Evolutionary conservation across 352 stramenopile species (phyloP).

Genomic region (Pythium brassicae): DNA sequence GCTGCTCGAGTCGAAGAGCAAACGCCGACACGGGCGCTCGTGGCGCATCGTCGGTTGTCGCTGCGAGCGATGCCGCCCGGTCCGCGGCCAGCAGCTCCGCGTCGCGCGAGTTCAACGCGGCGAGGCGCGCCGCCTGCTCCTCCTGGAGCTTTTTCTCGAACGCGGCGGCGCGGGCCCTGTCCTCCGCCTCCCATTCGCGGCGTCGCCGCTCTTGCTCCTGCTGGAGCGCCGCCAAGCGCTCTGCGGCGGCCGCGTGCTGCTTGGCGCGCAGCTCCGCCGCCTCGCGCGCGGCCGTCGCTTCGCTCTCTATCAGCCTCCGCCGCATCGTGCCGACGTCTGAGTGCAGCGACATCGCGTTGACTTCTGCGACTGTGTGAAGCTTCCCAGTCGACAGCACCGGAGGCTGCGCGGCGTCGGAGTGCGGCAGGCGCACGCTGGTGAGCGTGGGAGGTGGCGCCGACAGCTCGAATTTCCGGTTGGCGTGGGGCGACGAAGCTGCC

Average conservation of each 20-base stretch:
- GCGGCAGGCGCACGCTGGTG: not conserved
- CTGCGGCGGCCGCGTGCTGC: constrained; percentile 46
- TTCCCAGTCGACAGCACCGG: not conserved
- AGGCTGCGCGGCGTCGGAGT: not conserved
- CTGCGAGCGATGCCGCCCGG: constrained; percentile 8
- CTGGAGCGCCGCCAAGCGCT: constrained; percentile 47
- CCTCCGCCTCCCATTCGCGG: constrained; percentile 65
- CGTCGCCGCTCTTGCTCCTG: constrained; percentile 65
- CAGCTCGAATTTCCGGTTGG: not conserved
- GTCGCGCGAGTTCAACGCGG: constrained; percentile 26
- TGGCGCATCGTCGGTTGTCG: not conserved
- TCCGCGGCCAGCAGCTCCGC: constrained; percentile 24
- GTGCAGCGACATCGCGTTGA: constrained; percentile 9
- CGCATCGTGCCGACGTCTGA: constrained; percentile 36
- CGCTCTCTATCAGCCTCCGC: constrained; percentile 36
- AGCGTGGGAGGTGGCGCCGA: not conserved
- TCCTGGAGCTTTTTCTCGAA: constrained; percentile 44
- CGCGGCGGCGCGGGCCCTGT: constrained; percentile 35
- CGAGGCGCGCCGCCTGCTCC: constrained; percentile 33
- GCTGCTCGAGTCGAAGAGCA: constrained; percentile 1
- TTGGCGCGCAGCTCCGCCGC: constrained; percentile 36
- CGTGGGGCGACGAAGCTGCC: not conserved
- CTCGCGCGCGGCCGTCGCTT: constrained; percentile 34
- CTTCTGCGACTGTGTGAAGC: not conserved
- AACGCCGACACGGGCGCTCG: not conserved